A percentile compares a stretch with the other conserved stretches of the same genome.
These are phyloP conservation scores for Bipolaris sorokiniana DNA, from an alignment of 2,329 filamentous ascomycete genomes.

Conservation along the genomic window DNA sequence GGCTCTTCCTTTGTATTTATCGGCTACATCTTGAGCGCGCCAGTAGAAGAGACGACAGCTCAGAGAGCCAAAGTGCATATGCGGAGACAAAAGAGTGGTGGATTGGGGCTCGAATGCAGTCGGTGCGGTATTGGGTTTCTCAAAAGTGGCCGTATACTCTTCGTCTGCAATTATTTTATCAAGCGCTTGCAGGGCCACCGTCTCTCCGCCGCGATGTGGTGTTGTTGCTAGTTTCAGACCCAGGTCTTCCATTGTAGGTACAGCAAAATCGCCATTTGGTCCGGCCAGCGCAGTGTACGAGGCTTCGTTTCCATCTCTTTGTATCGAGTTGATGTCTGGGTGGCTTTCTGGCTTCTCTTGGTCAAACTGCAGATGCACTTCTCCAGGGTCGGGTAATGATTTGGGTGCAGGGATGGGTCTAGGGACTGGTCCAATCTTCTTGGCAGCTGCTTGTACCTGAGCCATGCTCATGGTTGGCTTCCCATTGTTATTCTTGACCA, in stretches of 20 bases:
- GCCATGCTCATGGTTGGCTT: constrained; percentile 77
- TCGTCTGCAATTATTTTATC: constrained; percentile 65
- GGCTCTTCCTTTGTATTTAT: constrained; percentile 62
- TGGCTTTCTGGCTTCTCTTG: constrained; percentile 58
- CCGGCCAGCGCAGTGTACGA: constrained; percentile 69
- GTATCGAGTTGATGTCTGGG: constrained; percentile 66
- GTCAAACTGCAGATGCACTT: constrained; percentile 65
- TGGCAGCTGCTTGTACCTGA: constrained; percentile 66
- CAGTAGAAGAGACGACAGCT: constrained; percentile 76
- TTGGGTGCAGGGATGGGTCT: constrained; percentile 66
- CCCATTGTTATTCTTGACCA: constrained; percentile 68
- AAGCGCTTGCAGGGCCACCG: constrained; percentile 64
- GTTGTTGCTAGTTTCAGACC: constrained; percentile 67
- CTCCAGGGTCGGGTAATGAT: constrained; percentile 68
- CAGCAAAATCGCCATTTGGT: constrained; percentile 70
- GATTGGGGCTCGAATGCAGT: constrained; percentile 75
- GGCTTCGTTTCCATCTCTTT: constrained; percentile 61
- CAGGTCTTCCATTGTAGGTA: constrained; percentile 74
- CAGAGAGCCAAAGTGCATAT: constrained; percentile 76
- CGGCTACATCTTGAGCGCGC: constrained; percentile 68
- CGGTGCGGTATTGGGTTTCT: constrained; percentile 77
- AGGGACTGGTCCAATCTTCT: constrained; percentile 67
- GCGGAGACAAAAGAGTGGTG: constrained; percentile 75
- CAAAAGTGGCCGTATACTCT: constrained; percentile 73
- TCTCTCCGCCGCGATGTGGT: constrained; percentile 74